Conservation (phyloP, 345 rosid species). For the Physaria fendleri region DNA sequence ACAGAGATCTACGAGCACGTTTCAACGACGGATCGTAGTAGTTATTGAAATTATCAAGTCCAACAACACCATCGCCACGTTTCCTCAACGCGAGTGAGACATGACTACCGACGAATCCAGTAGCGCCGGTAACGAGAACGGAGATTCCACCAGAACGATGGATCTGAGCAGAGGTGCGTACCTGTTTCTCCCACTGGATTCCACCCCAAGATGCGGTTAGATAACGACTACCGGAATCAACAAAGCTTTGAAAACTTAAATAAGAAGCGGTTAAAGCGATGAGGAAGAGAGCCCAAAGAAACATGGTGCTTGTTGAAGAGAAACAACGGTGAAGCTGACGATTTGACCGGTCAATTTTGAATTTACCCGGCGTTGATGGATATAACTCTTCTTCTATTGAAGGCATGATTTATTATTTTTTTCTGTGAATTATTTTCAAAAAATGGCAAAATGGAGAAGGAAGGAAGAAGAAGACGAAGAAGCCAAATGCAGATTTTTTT, state of each 20-base stretch:
- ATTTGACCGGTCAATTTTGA: conserved; percentile 61
- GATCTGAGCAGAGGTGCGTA: conserved; percentile 57
- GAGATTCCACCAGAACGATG: conserved; percentile 60
- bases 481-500: conserved; percentile 42
- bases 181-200: conserved; percentile 71
- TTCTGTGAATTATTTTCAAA: too few relatives aligned
- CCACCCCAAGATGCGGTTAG: conserved; percentile 66
- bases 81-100: conserved; percentile 53
- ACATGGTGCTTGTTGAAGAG: conserved; percentile 81
- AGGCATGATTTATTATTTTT: conserved; percentile 54
- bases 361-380: conserved; percentile 89
- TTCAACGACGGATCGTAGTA: conserved; percentile 76
- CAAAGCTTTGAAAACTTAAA: conserved; percentile 67
- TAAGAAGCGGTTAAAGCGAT: conserved; percentile 89
- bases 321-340: conserved; percentile 82
- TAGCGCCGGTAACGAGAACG: conserved; percentile 77
- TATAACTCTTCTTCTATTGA: conserved; percentile 67
- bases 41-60: conserved; percentile 64
- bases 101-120: conserved; percentile 76
- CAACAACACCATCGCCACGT: conserved; percentile 80
- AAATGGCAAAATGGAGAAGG: too few relatives aligned
- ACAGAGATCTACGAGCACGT: conserved; percentile 38
- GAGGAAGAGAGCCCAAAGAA: conserved; percentile 83
- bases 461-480: background rate
- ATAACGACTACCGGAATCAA: conserved; percentile 65